Base-by-base conservation (phyloP, 345 rosid species). In the Noccaea bulbosa region DNA sequence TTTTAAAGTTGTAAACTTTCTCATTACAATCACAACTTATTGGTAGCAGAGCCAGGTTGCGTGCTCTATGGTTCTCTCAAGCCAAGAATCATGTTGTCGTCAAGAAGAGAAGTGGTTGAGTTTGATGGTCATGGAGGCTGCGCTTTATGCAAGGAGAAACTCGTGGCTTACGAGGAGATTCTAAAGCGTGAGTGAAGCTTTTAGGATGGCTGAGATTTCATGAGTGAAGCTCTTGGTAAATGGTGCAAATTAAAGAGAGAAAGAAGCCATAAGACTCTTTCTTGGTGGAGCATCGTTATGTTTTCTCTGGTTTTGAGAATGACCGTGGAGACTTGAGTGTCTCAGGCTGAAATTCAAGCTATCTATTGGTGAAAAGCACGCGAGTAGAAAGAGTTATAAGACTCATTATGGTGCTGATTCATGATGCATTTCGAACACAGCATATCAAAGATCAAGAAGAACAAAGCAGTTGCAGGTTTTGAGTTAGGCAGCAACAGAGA, bases 221-320 rank as follows among this genome's bases (percentile, higher is more conserved):
- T 47, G 45, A 0, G 20, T 17, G 20, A 17, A 63, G 33, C 68
- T 63, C 11, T 63, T 33, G 17, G 55, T 63, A 15, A 34, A 47
- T 11, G 4, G 7, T 67, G 71, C 9, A 9, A 0, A n/a, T n/a
- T n/a, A n/a, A 52, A 10, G 41, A 52, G 12, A 53, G 71, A 3
- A 53, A 67, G 71, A 30, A 9, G 51, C 7, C 39, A 14, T 40
- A 67, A 67, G 16, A 27, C 51, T 40, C 40, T 67, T 67, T 40
- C 33, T 67, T 67, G 71, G 33, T 53, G 49, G 3, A 51, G 60
- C 70, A 39, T 51, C 10, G 6, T 51, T 8, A 39, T 14, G 1
- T 41, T 39, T 49, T 66, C 50, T 51, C 40, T 51, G 2, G 7
- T 39, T 3, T 51, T 39, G 39, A 51, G 50, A 7, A 65, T 37